These are phyloP conservation scores for Rhamnella rubrinervis DNA, from an alignment of 331 rosid species.

Conservation along the genomic window DNA sequence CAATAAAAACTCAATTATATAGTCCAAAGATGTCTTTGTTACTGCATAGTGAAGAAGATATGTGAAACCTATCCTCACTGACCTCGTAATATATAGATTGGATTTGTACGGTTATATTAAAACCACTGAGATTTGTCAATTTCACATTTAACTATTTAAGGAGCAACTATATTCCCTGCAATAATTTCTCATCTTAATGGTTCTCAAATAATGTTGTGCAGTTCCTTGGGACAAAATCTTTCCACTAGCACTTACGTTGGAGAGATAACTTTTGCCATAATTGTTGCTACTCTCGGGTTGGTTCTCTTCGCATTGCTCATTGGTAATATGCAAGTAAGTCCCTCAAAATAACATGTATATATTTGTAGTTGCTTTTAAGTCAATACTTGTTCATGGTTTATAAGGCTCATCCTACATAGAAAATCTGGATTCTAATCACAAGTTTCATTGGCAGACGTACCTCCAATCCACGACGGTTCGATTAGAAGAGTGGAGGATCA, in stretches of 20 bases:
- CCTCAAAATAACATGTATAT: background rate
- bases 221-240: conserved; percentile 82
- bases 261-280: conserved; percentile 73
- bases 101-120: too few relatives aligned
- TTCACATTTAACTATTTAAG: too few relatives aligned
- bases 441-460: conserved; percentile 47
- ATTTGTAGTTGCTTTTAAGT: background rate
- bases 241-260: conserved; percentile 72
- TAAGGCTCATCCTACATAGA: background rate
- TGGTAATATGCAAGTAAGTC: conserved; percentile 89
- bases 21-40: too few relatives aligned
- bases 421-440: background rate
- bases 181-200: background rate
- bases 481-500: conserved; percentile 91
- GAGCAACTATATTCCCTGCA: background rate
- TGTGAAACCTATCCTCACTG: too few relatives aligned
- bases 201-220: conserved; percentile 28
- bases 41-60: too few relatives aligned
- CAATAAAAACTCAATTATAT: background rate
- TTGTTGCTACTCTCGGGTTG: conserved; percentile 73
- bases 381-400: background rate
- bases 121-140: too few relatives aligned
- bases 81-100: too few relatives aligned
- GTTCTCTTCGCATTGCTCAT: conserved; percentile 87
- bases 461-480: conserved; percentile 82